phyloP scores from a whole-genome alignment of 345 rosid species.

The Populus simonii region DNA sequence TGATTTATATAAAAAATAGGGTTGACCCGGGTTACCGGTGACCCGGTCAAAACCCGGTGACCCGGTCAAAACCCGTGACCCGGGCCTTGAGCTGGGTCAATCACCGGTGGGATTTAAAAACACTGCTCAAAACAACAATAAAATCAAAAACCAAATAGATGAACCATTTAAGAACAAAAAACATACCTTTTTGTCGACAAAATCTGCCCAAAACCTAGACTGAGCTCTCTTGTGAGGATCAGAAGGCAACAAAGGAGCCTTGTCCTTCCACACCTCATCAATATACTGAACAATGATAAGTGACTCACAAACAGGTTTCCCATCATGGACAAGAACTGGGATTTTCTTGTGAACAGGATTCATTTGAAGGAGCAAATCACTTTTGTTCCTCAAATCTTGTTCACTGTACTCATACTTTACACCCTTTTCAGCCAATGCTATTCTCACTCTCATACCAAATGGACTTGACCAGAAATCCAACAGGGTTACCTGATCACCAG shows the following conservation, averaged over 20 bases:
- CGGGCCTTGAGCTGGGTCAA: too few relatives aligned
- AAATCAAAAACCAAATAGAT: not conserved
- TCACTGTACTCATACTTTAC: not conserved
- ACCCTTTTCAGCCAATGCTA: not conserved
- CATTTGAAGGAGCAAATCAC: not conserved
- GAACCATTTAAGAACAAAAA: too few relatives aligned
- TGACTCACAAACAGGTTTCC: not conserved
- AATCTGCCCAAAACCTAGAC: not conserved
- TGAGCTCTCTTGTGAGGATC: not conserved
- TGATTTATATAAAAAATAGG: too few relatives aligned
- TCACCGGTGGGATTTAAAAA: too few relatives aligned
- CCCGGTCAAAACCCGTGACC: too few relatives aligned
- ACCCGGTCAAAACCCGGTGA: too few relatives aligned
- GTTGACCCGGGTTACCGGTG: too few relatives aligned
- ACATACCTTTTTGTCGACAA: not conserved
- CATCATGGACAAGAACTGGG: not conserved
- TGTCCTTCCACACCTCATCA: not conserved
- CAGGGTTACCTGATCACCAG: not conserved
- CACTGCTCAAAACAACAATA: too few relatives aligned
- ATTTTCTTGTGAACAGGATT: not conserved
- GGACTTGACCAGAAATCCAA: not conserved
- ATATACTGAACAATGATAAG: not conserved
- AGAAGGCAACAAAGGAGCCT: not conserved
- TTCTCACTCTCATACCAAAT: not conserved
- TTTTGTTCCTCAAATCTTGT: not conserved